Evolutionary conservation across 495 filamentous ascomycete species (phyloP), one percentile per base, ranked within the genome.

Genomic region (Lindgomyces ingoldianus): DNA sequence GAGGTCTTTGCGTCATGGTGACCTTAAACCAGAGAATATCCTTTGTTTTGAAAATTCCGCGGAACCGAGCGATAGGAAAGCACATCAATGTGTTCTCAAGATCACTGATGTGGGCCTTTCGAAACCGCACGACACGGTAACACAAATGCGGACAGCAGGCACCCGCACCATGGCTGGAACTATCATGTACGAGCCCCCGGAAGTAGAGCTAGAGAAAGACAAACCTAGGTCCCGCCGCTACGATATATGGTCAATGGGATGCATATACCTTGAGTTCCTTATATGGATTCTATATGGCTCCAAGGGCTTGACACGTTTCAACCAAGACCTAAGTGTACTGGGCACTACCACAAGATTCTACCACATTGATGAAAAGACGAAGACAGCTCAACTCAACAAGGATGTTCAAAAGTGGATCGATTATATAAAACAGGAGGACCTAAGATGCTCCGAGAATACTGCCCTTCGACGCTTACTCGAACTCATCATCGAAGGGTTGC

Each of bases 161-260:
- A 71, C 56, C 21, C 41, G 14, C 16, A 60, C 54, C 12, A 50
- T 49, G 10, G 47, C 18, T 2, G 68, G 70, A 4, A 68, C 67
- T 0, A 14, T 29, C 21, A 49, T 52, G 14, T 76, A 76, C 48
- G 67, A 73, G 42, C 58, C 73, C 12, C 74, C 74, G 10, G 74
- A 76, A 70, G 49, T 59, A 48, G 46, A 47, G 24, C 36, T 57
- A 22, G 45, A 25, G 59, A 19, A 12, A 53, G 51, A 53, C 47
- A 1, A 56, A 26, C 0, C 24, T 1, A 71, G 60, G 46, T 73
- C 72, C 3, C 71, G 72, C 2, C 57, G 39, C 16, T 76, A 74
- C 42, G 76, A 78, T 39, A 74, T 77, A 10, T 78, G 75, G 76
- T 74, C 74, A 1, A 70, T 78, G 48, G 76, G 76, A 2, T 78